Percentiles rank a stretch among this genome's conserved stretches.
Conservation (phyloP, 257 asterid species). For the Nicotiana undulata region DNA sequence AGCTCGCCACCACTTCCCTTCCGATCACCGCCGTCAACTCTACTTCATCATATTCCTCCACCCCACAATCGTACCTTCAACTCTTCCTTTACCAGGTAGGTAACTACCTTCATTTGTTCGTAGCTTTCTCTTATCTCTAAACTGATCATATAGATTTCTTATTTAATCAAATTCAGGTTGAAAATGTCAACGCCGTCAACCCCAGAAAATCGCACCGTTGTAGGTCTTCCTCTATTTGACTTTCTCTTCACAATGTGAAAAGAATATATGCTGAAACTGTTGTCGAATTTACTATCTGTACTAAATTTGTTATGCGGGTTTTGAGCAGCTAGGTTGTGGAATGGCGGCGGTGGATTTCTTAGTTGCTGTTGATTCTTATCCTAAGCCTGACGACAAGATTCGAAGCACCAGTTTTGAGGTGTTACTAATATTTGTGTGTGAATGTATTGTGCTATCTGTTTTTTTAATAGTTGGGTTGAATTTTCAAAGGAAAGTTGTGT, state of each 20-base stretch:
- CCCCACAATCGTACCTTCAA: background rate
- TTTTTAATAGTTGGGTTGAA: background rate
- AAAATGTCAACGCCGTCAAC: background rate
- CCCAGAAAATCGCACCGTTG: background rate
- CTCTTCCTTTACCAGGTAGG: background rate
- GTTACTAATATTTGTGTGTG: background rate
- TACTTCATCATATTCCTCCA: background rate
- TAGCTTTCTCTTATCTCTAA: background rate
- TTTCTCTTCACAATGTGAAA: background rate
- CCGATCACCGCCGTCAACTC: background rate
- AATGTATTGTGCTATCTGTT: background rate
- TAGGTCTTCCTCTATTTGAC: background rate
- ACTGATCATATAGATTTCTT: background rate
- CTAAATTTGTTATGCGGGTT: background rate
- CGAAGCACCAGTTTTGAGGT: conserved; percentile 79
- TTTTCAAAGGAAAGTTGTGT: background rate
- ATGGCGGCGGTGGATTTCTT: conserved; percentile 46
- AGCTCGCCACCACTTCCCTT: background rate
- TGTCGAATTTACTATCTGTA: background rate
- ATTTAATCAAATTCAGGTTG: background rate
- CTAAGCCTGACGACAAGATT: conserved; percentile 80
- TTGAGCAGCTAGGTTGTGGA: conserved; percentile 73
- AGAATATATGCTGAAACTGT: background rate
- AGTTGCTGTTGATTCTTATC: conserved; percentile 81
- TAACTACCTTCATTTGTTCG: background rate